These are phyloP conservation scores for Flaveria floridana DNA, from an alignment of 140 eudicot genomes.

Conservation along the genomic window DNA sequence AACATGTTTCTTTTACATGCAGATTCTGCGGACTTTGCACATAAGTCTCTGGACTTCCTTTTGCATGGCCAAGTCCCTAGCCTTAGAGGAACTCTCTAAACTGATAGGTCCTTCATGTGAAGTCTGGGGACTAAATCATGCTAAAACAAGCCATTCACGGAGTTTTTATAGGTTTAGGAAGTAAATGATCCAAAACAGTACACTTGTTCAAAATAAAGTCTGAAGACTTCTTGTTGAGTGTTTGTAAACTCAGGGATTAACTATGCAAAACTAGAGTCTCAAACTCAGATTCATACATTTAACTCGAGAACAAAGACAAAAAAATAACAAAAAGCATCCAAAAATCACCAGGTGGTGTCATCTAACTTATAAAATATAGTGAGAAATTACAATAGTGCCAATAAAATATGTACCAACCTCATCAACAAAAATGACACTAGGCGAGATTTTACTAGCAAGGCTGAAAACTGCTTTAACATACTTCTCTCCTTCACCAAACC, in stretches of 20 bases:
- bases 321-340: neutral
- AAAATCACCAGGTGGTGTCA: neutral
- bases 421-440: conserved; percentile 81
- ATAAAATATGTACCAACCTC: conserved; percentile 55
- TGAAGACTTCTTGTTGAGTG: neutral
- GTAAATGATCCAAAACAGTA: neutral
- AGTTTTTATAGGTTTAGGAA: neutral
- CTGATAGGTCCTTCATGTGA: neutral
- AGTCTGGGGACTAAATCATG: neutral
- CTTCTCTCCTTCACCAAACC: conserved; percentile 98
- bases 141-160: neutral
- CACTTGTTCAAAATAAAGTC: neutral
- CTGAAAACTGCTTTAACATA: conserved; percentile 88
- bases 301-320: neutral
- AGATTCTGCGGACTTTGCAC: neutral
- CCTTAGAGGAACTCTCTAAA: neutral
- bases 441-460: conserved; percentile 89
- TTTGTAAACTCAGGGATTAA: neutral
- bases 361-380: neutral
- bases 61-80: neutral
- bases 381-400: neutral
- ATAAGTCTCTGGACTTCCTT: neutral
- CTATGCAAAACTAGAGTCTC: neutral
- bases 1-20: neutral
- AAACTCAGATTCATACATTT: neutral